These are phyloP conservation scores for Monilinia aucupariae DNA, from an alignment of 2,329 filamentous ascomycete genomes.

Conservation along the genomic window DNA sequence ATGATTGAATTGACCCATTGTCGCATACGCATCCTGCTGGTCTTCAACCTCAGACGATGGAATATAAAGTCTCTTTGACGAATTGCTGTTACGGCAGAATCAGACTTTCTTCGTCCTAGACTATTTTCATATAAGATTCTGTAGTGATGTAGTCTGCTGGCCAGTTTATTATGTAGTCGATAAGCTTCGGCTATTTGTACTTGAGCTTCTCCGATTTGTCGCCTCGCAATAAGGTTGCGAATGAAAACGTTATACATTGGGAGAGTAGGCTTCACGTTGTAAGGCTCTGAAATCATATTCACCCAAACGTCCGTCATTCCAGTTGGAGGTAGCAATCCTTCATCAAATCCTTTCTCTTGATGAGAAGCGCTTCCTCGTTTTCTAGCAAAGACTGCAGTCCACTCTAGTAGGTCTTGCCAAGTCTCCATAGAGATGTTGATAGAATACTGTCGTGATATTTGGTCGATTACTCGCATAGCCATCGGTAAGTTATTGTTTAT, in stretches of 20 bases:
- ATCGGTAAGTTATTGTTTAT: conserved; percentile 56
- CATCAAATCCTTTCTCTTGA: not conserved
- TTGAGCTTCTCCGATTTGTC: conserved; percentile 21
- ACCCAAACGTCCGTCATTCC: conserved; percentile 29
- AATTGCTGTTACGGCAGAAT: conserved; percentile 18
- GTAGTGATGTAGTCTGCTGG: not conserved
- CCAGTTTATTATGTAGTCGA: conserved; percentile 11
- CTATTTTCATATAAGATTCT: conserved; percentile 3
- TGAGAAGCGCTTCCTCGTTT: not conserved
- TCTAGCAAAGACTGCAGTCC: conserved; percentile 54
- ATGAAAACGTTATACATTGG: conserved; percentile 30
- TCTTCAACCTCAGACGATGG: not conserved
- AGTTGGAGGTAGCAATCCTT: conserved; percentile 23
- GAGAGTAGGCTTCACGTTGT: conserved; percentile 30
- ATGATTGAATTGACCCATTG: conserved; percentile 9
- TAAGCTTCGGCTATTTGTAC: conserved; percentile 23
- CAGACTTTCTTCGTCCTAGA: not conserved
- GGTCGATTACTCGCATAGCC: conserved; percentile 56
- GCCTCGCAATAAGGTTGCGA: conserved; percentile 18
- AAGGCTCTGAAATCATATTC: conserved; percentile 31
- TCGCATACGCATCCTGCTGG: conserved; percentile 10
- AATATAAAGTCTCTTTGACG: conserved; percentile 7
- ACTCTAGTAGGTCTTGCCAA: conserved; percentile 64
- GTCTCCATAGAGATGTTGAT: conserved; percentile 51
- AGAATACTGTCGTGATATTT: conserved; percentile 54